A percentile compares a stretch with the other conserved stretches of the same genome.
Conservation (phyloP, 106 monocot genomes). For the Posidonia australis region DNA sequence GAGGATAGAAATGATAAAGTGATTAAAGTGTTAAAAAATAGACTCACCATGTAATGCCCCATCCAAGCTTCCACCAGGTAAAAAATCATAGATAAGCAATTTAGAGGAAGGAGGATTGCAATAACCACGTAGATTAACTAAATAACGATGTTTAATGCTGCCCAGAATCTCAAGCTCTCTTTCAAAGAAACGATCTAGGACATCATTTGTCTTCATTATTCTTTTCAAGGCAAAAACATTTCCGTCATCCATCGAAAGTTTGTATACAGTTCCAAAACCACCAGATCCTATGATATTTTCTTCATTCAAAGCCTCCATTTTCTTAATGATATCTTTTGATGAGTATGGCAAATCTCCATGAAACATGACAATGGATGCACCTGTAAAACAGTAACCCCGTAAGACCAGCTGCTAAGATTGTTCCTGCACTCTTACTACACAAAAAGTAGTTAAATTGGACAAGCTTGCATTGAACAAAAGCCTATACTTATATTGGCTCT, state of each 20-base stretch:
- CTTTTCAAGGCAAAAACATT: conserved; percentile 93
- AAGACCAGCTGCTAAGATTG: neutral
- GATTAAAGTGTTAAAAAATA: neutral
- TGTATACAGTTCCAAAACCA: conserved; percentile 94
- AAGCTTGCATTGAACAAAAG: too few species aligned
- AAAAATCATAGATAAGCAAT: conserved; percentile 78
- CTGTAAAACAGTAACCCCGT: conserved; percentile 28
- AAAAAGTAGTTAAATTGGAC: too few species aligned
- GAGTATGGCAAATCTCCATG: conserved; percentile 98
- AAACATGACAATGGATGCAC: conserved; percentile 91
- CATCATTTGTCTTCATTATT: conserved; percentile 81
- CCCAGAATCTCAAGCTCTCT: conserved; percentile 97
- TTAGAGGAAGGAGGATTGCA: conserved; percentile 93
- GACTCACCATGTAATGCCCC: conserved; percentile 81
- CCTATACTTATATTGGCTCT: too few species aligned
- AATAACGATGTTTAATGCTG: conserved; percentile 92
- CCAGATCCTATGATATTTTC: conserved; percentile 81
- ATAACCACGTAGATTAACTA: conserved; percentile 94
- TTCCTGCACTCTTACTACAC: neutral
- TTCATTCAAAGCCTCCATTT: conserved; percentile 63
- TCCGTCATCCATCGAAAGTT: conserved; percentile 92
- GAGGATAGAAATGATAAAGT: too few species aligned
- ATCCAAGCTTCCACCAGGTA: conserved; percentile 93
- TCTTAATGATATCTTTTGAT: conserved; percentile 81
- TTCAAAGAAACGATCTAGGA: conserved; percentile 77